Conservation (phyloP, 345 rosid genomes). For the Dimocarpus longan region DNA sequence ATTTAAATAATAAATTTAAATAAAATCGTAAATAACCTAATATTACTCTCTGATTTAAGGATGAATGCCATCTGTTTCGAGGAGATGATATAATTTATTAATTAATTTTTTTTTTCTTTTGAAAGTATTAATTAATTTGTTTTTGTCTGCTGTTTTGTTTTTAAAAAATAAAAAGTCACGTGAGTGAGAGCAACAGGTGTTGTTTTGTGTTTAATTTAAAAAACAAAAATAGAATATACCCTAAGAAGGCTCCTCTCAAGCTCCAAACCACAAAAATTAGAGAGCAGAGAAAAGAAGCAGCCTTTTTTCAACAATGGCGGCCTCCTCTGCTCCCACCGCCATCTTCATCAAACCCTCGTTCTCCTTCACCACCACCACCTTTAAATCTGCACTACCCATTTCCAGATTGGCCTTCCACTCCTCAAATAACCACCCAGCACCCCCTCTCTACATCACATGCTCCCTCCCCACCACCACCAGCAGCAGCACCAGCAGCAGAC, state of each 20-base stretch:
- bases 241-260: not conserved
- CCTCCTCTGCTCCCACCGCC: constrained; percentile 31
- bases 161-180: not conserved
- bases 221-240: not conserved
- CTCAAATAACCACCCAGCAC: constrained; percentile 15
- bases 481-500: not conserved
- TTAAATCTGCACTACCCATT: constrained; percentile 28
- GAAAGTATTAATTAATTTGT: too few relatives aligned
- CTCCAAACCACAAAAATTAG: not conserved
- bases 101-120: too few relatives aligned
- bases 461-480: constrained; percentile 28
- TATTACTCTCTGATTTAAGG: too few relatives aligned
- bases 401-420: constrained; percentile 35
- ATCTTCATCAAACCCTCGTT: constrained; percentile 27
- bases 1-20: too few relatives aligned
- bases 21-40: too few relatives aligned
- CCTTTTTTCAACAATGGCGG: constrained; percentile 32
- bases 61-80: too few relatives aligned
- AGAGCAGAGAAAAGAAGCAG: not conserved
- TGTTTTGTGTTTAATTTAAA: not conserved
- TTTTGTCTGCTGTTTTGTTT: too few relatives aligned
- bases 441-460: constrained; percentile 31
- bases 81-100: too few relatives aligned
- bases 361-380: constrained; percentile 11
- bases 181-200: not conserved